Percentiles rank a stretch among this genome's conserved stretches.
Conservation (phyloP, 768 basidiomycete species). For the Mycena alexandri region DNA sequence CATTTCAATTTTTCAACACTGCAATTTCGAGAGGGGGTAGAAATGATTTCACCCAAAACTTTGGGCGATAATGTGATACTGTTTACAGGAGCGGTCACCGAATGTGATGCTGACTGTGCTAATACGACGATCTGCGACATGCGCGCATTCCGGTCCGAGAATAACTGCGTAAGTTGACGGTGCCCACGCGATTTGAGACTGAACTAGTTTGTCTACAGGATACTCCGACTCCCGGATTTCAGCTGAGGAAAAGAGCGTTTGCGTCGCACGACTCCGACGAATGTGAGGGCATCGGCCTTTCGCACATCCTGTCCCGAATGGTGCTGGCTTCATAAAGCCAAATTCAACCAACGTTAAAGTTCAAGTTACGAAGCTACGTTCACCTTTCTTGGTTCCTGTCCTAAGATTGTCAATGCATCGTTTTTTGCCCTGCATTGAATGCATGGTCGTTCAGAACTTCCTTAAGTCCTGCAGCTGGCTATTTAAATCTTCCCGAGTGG, state of each 20-base stretch:
- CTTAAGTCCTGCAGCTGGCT: not conserved
- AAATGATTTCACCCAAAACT: too few relatives aligned
- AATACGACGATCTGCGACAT: slow-evolving; percentile 49
- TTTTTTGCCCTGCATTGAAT: not conserved
- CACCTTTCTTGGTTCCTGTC: not conserved
- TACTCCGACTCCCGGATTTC: slow-evolving; percentile 15
- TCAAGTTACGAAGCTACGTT: not conserved
- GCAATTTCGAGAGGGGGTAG: too few relatives aligned
- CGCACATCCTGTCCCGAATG: slow-evolving; percentile 25
- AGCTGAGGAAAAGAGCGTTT: slow-evolving; percentile 10
- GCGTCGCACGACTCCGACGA: slow-evolving; percentile 14
- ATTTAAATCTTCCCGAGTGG: slow-evolving; percentile 2
- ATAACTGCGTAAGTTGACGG: slow-evolving; percentile 42
- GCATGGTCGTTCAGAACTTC: not conserved
- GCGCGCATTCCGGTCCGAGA: slow-evolving; percentile 44
- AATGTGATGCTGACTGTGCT: slow-evolving; percentile 43
- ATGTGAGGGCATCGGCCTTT: slow-evolving; percentile 21
- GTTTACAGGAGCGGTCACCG: slow-evolving; percentile 36
- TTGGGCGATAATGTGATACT: too few relatives aligned
- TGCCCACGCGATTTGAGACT: too few relatives aligned
- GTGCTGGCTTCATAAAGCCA: slow-evolving; percentile 8
- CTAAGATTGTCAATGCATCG: not conserved
- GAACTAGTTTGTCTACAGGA: not conserved
- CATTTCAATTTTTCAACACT: slow-evolving; percentile 48
- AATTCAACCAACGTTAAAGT: not conserved